These are phyloP conservation scores for Mucor lusitanicus DNA, from an alignment of 371 early-diverging fungal species.

Conservation along the genomic window DNA sequence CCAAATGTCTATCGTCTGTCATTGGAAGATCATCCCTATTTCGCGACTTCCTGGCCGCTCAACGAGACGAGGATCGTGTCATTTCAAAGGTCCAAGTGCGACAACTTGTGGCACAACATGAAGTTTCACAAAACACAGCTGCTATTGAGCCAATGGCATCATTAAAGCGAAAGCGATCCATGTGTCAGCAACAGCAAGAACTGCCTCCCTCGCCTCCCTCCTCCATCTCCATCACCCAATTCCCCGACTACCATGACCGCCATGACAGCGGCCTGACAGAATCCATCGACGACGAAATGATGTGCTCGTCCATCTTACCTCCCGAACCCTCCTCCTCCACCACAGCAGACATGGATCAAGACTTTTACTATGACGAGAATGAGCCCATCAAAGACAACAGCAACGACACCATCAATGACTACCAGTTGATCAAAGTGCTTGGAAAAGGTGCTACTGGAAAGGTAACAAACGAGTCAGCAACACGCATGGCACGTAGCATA, in stretches of 20 bases:
- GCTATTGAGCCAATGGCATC: background rate
- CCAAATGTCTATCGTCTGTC: conserved; percentile 19
- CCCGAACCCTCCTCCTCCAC: background rate
- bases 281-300: background rate
- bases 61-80: conserved; percentile 47
- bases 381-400: background rate
- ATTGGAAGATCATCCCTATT: conserved; percentile 41
- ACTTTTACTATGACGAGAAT: background rate
- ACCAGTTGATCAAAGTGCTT: conserved; percentile 55
- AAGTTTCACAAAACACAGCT: background rate
- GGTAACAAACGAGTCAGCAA: conserved; percentile 13
- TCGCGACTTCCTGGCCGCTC: conserved; percentile 47
- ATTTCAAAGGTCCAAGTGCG: conserved; percentile 18
- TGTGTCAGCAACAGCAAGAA: background rate
- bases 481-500: background rate
- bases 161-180: conserved; percentile 8
- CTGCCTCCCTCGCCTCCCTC: conserved; percentile 12
- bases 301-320: conserved; percentile 1
- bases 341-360: background rate
- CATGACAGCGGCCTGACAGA: background rate
- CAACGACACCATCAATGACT: conserved; percentile 38
- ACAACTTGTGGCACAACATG: conserved; percentile 18
- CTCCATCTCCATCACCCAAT: conserved; percentile 1
- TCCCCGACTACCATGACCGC: background rate
- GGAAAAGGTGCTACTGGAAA: conserved; percentile 67